These are phyloP conservation scores for Debaryomycetaceae sp. DNA, from an alignment of 1,139 yeast genomes.

Conservation along the genomic window DNA sequence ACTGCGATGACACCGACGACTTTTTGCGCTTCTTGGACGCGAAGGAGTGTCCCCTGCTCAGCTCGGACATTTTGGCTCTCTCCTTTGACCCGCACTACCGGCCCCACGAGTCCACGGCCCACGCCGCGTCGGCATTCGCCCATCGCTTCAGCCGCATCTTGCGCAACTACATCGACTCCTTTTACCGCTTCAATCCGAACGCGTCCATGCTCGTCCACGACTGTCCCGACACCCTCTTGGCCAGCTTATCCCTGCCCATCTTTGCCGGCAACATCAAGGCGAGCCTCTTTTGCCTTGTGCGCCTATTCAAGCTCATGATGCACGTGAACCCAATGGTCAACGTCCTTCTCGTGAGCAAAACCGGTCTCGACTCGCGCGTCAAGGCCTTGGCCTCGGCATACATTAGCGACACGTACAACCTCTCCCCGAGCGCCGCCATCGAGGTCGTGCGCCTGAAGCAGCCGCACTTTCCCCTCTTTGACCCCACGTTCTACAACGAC, in stretches of 20 bases:
- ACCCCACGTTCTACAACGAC: slow-evolving; percentile 30
- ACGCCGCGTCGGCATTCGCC: slow-evolving; percentile 12
- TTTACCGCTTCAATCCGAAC: slow-evolving; percentile 24
- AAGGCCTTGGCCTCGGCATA: slow-evolving; percentile 28
- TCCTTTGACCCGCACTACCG: slow-evolving; percentile 28
- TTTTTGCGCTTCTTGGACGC: slow-evolving; percentile 11
- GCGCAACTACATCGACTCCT: slow-evolving; percentile 29
- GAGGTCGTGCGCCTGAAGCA: slow-evolving; percentile 8
- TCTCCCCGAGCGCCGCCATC: slow-evolving; percentile 22
- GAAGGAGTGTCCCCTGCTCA: slow-evolving; percentile 6
- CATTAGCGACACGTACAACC: slow-evolving; percentile 33
- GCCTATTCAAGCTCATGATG: slow-evolving; percentile 27
- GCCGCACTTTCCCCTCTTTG: slow-evolving; percentile 14
- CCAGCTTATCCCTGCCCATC: slow-evolving; percentile 24
- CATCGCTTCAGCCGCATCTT: slow-evolving; percentile 22
- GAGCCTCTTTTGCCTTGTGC: slow-evolving; percentile 28
- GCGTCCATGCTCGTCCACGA: slow-evolving; percentile 19
- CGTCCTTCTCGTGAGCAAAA: slow-evolving; percentile 27
- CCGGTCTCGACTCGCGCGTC: slow-evolving; percentile 17
- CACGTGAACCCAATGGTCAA: slow-evolving; percentile 23
- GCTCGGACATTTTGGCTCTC: slow-evolving; percentile 29
- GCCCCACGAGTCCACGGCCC: neutral
- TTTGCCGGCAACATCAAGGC: slow-evolving; percentile 27
- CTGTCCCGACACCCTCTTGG: slow-evolving; percentile 16
- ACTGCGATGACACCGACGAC: slow-evolving; percentile 26